Conservation (phyloP, 192 early-diverging fungal species). For the Podila epigama region DNA sequence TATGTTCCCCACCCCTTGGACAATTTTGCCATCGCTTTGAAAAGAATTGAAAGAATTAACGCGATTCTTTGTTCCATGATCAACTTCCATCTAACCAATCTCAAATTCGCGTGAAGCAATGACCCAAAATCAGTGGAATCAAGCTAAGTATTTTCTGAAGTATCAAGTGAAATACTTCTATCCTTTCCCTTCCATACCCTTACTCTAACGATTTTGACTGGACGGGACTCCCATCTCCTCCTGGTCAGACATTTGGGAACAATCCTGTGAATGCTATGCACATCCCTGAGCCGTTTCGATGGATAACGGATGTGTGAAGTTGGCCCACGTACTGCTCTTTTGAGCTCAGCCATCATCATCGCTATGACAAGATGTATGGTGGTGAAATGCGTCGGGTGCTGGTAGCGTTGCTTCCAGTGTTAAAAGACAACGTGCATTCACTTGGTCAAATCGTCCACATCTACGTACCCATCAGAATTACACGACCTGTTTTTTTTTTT, state of each 20-base stretch:
- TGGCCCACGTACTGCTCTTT: slow-evolving; percentile 44
- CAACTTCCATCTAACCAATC: no score
- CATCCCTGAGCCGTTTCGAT: slow-evolving; percentile 12
- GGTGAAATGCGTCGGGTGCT: slow-evolving; percentile 41
- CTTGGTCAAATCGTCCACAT: slow-evolving; percentile 36
- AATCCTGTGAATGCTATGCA: slow-evolving; percentile 33
- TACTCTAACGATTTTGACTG: slow-evolving; percentile 24
- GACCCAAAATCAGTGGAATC: no score
- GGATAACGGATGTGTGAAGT: slow-evolving; percentile 32
- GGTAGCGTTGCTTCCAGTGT: slow-evolving; percentile 36
- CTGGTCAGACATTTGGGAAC: slow-evolving; percentile 44
- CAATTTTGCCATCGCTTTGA: no score
- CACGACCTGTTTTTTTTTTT: no score
- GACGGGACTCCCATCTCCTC: slow-evolving; percentile 41
- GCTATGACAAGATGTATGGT: slow-evolving; percentile 34
- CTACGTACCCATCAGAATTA: no score
- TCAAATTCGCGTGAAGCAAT: no score
- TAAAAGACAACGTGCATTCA: slow-evolving; percentile 37
- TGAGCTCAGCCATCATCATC: slow-evolving; percentile 36
- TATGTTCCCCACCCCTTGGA: no score
- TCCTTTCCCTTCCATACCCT: slow-evolving; percentile 9
- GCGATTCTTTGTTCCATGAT: no score
- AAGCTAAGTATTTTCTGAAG: no score
- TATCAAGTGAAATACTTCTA: no score
- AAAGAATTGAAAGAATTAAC: no score